Evolutionary conservation across 768 basidiomycete species (phyloP).

Genomic region (Mycena indigotica): DNA sequence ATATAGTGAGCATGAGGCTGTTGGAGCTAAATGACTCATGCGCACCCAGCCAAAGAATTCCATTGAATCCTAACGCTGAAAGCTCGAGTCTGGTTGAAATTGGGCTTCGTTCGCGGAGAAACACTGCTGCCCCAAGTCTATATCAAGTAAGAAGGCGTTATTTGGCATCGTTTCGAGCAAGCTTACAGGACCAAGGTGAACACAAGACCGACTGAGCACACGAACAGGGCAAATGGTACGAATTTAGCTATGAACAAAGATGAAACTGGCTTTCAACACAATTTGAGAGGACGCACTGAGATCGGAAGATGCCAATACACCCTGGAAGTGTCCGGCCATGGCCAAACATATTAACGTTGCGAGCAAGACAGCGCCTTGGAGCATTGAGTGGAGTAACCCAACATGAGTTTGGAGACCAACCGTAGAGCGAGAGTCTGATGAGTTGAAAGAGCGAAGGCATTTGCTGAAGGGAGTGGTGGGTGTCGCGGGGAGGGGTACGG

Average conservation of each 20-base stretch:
- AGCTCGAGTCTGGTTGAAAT: slow-evolving; percentile 79
- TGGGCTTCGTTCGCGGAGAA: slow-evolving; percentile 69
- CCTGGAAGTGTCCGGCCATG: slow-evolving; percentile 78
- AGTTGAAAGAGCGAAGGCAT: slow-evolving; percentile 78
- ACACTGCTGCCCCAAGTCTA: slow-evolving; percentile 67
- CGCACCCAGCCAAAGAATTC: slow-evolving; percentile 77
- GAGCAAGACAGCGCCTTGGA: slow-evolving; percentile 61
- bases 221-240: slow-evolving; percentile 83
- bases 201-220: slow-evolving; percentile 68
- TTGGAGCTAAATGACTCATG: slow-evolving; percentile 27
- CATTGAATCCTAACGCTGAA: slow-evolving; percentile 67
- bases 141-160: neutral
- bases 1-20: no score
- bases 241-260: slow-evolving; percentile 66
- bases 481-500: slow-evolving; percentile 15
- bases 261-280: slow-evolving; percentile 7
- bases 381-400: neutral
- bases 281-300: slow-evolving; percentile 65
- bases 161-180: neutral
- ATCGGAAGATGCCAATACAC: slow-evolving; percentile 70
- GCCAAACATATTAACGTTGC: slow-evolving; percentile 81
- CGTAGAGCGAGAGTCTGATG: slow-evolving; percentile 66
- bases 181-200: slow-evolving; percentile 70
- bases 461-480: slow-evolving; percentile 15
- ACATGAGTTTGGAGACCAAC: slow-evolving; percentile 40